Conservation (phyloP, 225 moss, liverwort and hornwort genomes). For the Marchantia paleacea region DNA sequence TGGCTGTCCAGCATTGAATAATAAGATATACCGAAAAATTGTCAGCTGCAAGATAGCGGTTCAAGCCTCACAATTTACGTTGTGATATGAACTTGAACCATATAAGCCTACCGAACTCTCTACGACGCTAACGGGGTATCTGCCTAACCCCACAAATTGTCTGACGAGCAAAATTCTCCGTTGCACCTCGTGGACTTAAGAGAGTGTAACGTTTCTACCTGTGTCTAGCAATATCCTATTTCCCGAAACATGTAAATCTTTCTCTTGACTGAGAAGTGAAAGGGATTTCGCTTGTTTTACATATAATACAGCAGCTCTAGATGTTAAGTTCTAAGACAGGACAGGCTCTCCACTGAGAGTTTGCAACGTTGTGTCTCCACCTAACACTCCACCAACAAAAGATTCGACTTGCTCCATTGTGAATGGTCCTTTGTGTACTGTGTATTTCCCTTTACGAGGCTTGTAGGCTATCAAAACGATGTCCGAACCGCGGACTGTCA, state of each 20-base stretch:
- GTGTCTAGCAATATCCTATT: background rate
- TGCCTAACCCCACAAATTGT: background rate
- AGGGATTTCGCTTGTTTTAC: background rate
- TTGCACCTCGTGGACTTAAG: background rate
- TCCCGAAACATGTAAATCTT: background rate
- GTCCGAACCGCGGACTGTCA: conserved; percentile 41
- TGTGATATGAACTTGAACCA: background rate
- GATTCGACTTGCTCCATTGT: conserved; percentile 64
- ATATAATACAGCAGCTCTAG: conserved; percentile 21
- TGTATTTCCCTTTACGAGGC: conserved; percentile 67
- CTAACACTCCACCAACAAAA: conserved; percentile 63
- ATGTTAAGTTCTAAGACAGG: conserved; percentile 26
- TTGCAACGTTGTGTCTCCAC: conserved; percentile 69
- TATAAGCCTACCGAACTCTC: background rate
- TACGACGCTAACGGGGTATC: background rate
- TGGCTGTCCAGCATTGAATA: too few relatives aligned
- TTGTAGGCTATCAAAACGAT: conserved; percentile 73
- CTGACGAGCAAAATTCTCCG: background rate
- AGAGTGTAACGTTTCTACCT: background rate
- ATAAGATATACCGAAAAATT: too few relatives aligned
- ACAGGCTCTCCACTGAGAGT: conserved; percentile 47
- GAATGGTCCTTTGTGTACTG: conserved; percentile 45
- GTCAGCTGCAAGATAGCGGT: too few relatives aligned
- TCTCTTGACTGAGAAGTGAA: background rate
- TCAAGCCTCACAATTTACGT: background rate